These are phyloP conservation scores for Peribolospora kevripleyi DNA, from an alignment of 768 basidiomycete genomes.

Conservation along the genomic window DNA sequence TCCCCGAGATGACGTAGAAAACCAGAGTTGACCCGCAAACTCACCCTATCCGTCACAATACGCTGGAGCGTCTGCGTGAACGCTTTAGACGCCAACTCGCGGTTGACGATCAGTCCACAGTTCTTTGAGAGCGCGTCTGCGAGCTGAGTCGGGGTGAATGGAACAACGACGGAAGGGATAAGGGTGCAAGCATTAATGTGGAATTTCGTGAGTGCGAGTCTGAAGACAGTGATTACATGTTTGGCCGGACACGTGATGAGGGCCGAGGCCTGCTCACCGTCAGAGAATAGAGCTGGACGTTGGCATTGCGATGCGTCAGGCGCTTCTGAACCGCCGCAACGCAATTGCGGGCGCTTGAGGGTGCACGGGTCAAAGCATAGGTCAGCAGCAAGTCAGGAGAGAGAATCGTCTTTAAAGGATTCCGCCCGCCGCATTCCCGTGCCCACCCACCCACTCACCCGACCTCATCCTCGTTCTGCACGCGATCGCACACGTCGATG, in stretches of 20 bases:
- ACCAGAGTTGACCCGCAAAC: not conserved
- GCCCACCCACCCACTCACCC: too few relatives aligned
- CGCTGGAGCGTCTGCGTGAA: constrained; percentile 78
- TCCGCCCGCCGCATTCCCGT: too few relatives aligned
- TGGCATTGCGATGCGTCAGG: constrained; percentile 76
- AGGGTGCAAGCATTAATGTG: not conserved
- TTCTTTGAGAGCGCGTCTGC: constrained; percentile 81
- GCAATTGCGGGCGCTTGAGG: constrained; percentile 51
- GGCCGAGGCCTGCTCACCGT: constrained; percentile 21
- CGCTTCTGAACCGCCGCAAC: constrained; percentile 69
- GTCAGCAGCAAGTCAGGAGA: too few relatives aligned
- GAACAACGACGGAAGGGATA: not conserved
- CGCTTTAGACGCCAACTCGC: constrained; percentile 66
- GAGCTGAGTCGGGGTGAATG: constrained; percentile 22
- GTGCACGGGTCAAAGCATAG: too few relatives aligned
- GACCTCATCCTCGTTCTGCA: too few relatives aligned
- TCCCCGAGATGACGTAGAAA: not conserved
- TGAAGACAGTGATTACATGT: too few relatives aligned
- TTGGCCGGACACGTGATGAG: not conserved
- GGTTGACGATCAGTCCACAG: constrained; percentile 50
- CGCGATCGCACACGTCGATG: too few relatives aligned
- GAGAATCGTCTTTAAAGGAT: too few relatives aligned
- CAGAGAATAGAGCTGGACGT: constrained; percentile 84
- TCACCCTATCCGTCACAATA: constrained; percentile 63
- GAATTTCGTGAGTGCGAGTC: not conserved